Conservation (phyloP, 345 rosid genomes). For the Citrus sinensis region DNA sequence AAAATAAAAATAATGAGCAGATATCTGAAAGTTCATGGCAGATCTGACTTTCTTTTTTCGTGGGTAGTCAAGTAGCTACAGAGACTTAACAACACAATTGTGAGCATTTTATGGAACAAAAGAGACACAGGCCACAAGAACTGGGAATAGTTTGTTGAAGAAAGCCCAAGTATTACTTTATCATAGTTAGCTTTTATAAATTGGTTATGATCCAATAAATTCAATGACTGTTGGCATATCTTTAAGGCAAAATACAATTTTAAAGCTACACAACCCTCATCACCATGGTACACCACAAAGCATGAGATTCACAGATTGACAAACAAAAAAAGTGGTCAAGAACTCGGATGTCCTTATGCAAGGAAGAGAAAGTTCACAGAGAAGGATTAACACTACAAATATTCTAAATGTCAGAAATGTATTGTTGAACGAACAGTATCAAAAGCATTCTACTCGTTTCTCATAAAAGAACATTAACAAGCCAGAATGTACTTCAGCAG, state of each 20-base stretch:
- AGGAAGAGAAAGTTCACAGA: neutral
- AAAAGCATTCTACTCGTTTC: neutral
- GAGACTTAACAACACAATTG: neutral
- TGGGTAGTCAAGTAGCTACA: neutral
- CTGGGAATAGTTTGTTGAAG: neutral
- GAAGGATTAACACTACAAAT: neutral
- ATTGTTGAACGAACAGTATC: neutral
- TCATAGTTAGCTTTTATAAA: neutral
- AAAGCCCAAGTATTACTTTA: neutral
- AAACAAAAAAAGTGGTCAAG: neutral
- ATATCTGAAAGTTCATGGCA: neutral
- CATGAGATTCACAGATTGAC: neutral
- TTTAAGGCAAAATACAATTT: neutral
- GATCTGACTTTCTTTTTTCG: neutral
- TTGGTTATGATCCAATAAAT: neutral
- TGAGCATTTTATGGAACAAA: neutral
- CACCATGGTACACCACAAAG: neutral
- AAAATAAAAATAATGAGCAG: conserved; percentile 2
- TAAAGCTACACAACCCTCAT: neutral
- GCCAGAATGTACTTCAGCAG: neutral
- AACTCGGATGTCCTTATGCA: neutral
- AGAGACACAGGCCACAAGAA: neutral
- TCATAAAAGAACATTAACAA: neutral
- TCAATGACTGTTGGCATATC: neutral
- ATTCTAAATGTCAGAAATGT: neutral